Evolutionary conservation across 495 filamentous ascomycete genomes (phyloP).

Genomic region (Collariella sp.): DNA sequence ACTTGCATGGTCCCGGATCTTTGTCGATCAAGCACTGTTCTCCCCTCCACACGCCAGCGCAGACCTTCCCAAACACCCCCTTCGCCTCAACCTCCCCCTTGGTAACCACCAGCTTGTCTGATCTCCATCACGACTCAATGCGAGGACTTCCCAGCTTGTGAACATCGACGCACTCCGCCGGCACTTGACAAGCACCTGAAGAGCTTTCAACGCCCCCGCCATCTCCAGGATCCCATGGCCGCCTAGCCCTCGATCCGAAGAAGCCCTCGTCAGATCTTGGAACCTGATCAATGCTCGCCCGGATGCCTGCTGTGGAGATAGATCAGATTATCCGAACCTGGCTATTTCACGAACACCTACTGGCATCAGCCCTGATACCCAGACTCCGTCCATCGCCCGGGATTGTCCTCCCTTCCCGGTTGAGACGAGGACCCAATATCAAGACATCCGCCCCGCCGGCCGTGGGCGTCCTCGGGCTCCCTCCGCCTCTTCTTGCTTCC

Average conservation of each 20-base stretch:
- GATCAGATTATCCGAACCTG: conserved; percentile 40
- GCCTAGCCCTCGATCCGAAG: conserved; percentile 10
- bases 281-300: conserved; percentile 33
- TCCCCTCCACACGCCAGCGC: conserved; percentile 24
- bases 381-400: conserved; percentile 22
- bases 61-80: conserved; percentile 24
- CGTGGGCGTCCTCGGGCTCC: conserved; percentile 19
- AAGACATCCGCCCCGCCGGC: conserved; percentile 30
- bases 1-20: conserved; percentile 33
- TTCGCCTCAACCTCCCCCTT: conserved; percentile 32
- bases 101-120: conserved; percentile 32
- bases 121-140: conserved; percentile 36
- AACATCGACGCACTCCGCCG: not conserved
- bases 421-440: conserved; percentile 29
- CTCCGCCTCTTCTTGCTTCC: conserved; percentile 23
- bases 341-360: conserved; percentile 33
- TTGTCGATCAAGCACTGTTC: conserved; percentile 29
- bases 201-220: conserved; percentile 1
- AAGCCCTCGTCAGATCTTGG: conserved; percentile 3
- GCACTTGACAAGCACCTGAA: not conserved
- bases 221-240: conserved; percentile 13
- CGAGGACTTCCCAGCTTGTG: conserved; percentile 17
- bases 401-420: conserved; percentile 3
- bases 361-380: conserved; percentile 32
- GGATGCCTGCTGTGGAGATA: conserved; percentile 41